Evolutionary conservation across 345 rosid genomes (phyloP), one percentile per base, ranked within the genome.

Genomic region (Eutrema japonicum): DNA sequence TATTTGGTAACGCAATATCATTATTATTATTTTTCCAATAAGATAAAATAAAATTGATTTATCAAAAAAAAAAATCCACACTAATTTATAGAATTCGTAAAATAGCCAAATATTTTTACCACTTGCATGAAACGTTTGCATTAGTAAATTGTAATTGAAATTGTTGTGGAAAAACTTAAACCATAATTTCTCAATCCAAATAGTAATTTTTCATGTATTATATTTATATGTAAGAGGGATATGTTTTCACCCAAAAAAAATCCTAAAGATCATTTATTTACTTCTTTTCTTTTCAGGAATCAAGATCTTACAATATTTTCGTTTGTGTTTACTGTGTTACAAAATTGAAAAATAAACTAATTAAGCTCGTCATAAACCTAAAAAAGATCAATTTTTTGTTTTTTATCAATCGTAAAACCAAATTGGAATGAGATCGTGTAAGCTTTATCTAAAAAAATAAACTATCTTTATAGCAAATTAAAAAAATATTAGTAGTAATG

Each of bases 401-500:
- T 13, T 2, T 62, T 63, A 6, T 26, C 36, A 41, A 14, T 8
- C 4, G 3, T 5, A 2, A 41, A 53, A 56, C 30, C 2, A 73
- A n/a, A 30, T 22, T 22, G 0, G 26, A 22, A 22, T 2, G 26
- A 22, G 26, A 22, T 22, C 26, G 18, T 43, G 13, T 16, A 66
- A 32, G 50, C 22, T 75, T 74, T 42, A 36, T 50, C 67, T n/a
- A n/a, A n/a, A n/a, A n/a, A n/a, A n/a, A n/a, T n/a, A n/a, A n/a
- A n/a, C n/a, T n/a, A n/a, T n/a, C n/a, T n/a, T n/a, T n/a, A n/a
- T 41, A 22, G 51, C 16, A 38, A 59, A 10, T 46, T 49, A 52
- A 53, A 12, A 16, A 62, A 45, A 61, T 45, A 52, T 9, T 68
- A 68, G 50, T 60, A 60, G n/a, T 45, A 75, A 30, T 75, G 74